These are phyloP conservation scores for Naganishia albida DNA, from an alignment of 1,284 basidiomycete genomes.

Conservation along the genomic window DNA sequence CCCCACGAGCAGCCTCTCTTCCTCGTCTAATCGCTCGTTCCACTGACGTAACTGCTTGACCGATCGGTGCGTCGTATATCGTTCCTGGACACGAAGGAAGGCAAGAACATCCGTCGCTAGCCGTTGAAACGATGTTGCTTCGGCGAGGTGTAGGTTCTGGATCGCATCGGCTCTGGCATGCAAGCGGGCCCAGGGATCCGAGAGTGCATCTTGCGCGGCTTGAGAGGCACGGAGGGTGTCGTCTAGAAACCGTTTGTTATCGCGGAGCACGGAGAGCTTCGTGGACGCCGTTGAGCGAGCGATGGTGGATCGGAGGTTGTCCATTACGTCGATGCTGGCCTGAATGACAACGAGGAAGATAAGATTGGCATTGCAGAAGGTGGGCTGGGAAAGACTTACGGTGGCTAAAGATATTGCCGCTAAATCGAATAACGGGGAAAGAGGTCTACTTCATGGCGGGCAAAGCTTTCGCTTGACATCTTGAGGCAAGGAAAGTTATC, in stretches of 20 bases:
- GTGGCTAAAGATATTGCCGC: too few species aligned
- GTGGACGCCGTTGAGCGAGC: constrained; percentile 11
- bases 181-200: constrained; percentile 2
- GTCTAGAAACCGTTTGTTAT: not conserved
- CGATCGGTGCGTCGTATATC: constrained; percentile 4
- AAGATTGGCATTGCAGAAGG: too few species aligned
- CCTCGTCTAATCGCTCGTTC: constrained; percentile 8
- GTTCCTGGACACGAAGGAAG: constrained; percentile 9
- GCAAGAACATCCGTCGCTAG: constrained; percentile 2
- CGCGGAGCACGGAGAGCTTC: constrained; percentile 22
- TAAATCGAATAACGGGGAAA: too few species aligned
- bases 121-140: not conserved
- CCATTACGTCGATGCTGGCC: not conserved
- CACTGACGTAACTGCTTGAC: constrained; percentile 4
- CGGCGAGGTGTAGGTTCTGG: not conserved
- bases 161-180: not conserved
- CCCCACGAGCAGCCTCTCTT: not conserved
- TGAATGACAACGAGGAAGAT: too few species aligned
- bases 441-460: too few species aligned
- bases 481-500: too few species aligned
- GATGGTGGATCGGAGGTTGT: constrained; percentile 15
- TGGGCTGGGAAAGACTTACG: too few species aligned
- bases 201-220: constrained; percentile 9
- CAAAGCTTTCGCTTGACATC: too few species aligned
- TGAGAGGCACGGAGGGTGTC: not conserved